phyloP scores from a whole-genome alignment of 2,329 filamentous ascomycete genomes.

The Taxawa tesnikishii region DNA sequence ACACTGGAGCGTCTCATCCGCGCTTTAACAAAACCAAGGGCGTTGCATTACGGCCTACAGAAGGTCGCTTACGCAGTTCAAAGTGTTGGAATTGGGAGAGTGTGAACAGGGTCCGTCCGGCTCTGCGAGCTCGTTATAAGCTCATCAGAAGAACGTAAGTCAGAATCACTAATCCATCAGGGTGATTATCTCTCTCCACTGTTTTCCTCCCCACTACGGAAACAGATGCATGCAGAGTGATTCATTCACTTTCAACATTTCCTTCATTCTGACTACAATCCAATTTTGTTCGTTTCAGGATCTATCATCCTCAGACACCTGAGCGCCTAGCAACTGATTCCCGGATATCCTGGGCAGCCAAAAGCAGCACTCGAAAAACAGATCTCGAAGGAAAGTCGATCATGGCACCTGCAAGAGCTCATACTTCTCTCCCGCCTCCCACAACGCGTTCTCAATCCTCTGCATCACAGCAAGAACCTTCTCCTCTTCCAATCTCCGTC shows the following conservation, averaged over 20 bases:
- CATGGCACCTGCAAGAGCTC: slow-evolving; percentile 30
- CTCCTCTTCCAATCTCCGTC: slow-evolving; percentile 70
- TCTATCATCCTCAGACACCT: too few relatives aligned
- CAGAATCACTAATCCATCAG: not conserved
- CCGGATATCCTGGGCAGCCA: too few relatives aligned
- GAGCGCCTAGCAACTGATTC: too few relatives aligned
- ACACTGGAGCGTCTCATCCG: too few relatives aligned
- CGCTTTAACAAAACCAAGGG: not conserved
- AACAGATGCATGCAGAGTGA: too few relatives aligned
- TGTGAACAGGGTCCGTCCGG: not conserved
- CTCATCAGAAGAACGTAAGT: not conserved
- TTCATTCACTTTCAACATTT: too few relatives aligned
- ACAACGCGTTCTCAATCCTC: slow-evolving; percentile 62
- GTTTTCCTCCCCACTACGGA: too few relatives aligned
- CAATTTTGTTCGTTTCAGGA: too few relatives aligned
- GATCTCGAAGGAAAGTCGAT: too few relatives aligned
- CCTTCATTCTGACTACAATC: too few relatives aligned
- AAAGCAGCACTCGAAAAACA: too few relatives aligned
- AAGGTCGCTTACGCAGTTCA: not conserved
- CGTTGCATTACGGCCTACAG: not conserved
- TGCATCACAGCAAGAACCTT: slow-evolving; percentile 76
- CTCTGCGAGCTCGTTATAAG: not conserved
- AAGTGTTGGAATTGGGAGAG: not conserved
- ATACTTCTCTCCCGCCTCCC: slow-evolving; percentile 37
- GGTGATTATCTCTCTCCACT: not conserved